Evolutionary conservation across 768 basidiomycete species (phyloP).

Genomic region (Mycena alexandri): DNA sequence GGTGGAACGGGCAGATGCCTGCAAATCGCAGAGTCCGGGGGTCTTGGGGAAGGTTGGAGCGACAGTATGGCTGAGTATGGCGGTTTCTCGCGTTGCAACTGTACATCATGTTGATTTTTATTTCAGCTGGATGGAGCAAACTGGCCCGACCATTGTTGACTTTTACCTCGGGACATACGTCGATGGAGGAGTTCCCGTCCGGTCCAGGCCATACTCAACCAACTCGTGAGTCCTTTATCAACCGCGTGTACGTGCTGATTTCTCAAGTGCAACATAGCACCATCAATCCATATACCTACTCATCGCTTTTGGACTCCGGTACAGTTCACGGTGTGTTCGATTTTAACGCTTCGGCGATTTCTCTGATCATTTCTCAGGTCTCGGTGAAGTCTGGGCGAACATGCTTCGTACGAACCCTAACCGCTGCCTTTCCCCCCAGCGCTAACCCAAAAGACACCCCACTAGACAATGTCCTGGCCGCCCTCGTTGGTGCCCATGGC

Average conservation of each 20-base stretch:
- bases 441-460: too few species aligned
- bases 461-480: conserved; percentile 59
- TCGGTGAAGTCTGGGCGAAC: too few species aligned
- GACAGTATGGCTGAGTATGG: conserved; percentile 43
- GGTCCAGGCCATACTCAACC: conserved; percentile 63
- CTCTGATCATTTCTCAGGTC: too few species aligned
- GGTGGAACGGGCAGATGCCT: conserved; percentile 59
- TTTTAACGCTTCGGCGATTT: too few species aligned
- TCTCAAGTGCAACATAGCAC: too few species aligned
- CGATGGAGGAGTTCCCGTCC: conserved; percentile 50
- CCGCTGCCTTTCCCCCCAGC: too few species aligned
- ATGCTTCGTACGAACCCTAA: too few species aligned
- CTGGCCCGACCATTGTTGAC: conserved; percentile 37
- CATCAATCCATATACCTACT: too few species aligned
- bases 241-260: too few species aligned
- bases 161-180: conserved; percentile 48
- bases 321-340: too few species aligned
- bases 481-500: conserved; percentile 52
- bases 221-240: too few species aligned
- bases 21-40: conserved; percentile 62
- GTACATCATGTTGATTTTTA: conserved; percentile 46
- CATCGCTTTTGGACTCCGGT: too few species aligned
- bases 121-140: conserved; percentile 42
- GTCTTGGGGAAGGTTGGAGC: conserved; percentile 67
- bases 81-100: background rate